These are phyloP conservation scores for Lycium barbarum DNA, from an alignment of 257 asterid species.

Conservation along the genomic window DNA sequence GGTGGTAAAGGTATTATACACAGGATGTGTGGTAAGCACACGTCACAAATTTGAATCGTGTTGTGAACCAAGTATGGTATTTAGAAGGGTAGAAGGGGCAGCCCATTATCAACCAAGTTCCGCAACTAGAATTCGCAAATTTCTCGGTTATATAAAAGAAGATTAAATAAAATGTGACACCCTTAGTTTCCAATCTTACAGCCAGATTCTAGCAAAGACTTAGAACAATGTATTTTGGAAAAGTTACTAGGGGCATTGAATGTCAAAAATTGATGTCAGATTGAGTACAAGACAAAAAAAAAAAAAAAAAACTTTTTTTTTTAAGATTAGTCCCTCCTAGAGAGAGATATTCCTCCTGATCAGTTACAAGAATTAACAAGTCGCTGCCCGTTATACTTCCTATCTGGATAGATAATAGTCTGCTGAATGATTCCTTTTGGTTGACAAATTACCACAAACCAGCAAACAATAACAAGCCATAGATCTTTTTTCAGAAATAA, in stretches of 20 bases:
- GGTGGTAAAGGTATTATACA: background rate
- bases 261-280: conserved; percentile 3
- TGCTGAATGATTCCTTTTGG: background rate
- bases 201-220: background rate
- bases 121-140: background rate
- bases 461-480: background rate
- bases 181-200: background rate
- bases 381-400: background rate
- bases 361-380: background rate
- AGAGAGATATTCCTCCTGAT: background rate
- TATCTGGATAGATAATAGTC: background rate
- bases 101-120: background rate
- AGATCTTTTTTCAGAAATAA: background rate
- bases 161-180: background rate
- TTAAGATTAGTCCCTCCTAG: background rate
- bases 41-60: background rate
- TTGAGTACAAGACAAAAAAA: background rate
- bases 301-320: background rate
- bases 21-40: background rate
- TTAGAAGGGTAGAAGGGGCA: background rate
- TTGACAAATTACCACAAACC: background rate
- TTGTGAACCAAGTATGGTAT: background rate
- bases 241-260: background rate
- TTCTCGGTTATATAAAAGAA: background rate
- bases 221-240: background rate